Percentiles rank a stretch among this genome's conserved stretches.
phyloP scores from a whole-genome alignment of 441 rosid species.

The Brassica hybrid region DNA sequence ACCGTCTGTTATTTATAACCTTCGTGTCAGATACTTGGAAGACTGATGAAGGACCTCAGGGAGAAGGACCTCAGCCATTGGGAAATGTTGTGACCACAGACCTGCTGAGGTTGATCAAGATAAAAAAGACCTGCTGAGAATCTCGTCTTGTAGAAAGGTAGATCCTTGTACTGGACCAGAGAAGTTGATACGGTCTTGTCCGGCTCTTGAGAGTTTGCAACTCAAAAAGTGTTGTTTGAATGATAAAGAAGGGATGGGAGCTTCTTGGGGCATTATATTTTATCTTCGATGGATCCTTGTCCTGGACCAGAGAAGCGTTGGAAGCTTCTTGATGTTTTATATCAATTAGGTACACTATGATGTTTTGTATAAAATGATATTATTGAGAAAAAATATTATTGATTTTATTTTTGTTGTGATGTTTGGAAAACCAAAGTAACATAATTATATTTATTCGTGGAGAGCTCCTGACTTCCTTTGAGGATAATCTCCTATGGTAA shows the following conservation, averaged over 20 bases:
- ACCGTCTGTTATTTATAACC: slow-evolving; percentile 90
- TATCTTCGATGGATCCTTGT: background rate
- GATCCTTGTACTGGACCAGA: slow-evolving; percentile 62
- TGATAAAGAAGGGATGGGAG: background rate
- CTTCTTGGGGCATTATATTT: background rate
- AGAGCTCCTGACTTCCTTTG: background rate
- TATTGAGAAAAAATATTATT: background rate
- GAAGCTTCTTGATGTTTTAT: background rate
- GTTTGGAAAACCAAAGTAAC: background rate
- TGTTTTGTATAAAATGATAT: background rate
- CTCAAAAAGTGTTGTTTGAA: slow-evolving; percentile 29
- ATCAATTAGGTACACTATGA: background rate
- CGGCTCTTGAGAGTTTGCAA: slow-evolving; percentile 47
- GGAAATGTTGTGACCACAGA: slow-evolving; percentile 60
- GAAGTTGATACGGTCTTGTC: slow-evolving; percentile 59
- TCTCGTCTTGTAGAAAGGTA: slow-evolving; percentile 54
- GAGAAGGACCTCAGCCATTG: slow-evolving; percentile 48
- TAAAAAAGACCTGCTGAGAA: slow-evolving; percentile 36
- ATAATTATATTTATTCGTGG: background rate
- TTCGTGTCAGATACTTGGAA: slow-evolving; percentile 67
- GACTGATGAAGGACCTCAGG: slow-evolving; percentile 35
- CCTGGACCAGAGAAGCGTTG: background rate
- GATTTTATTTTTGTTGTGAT: background rate
- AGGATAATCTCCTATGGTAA: background rate
- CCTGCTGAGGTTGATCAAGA: too few species aligned